phyloP scores from a whole-genome alignment of 306 rosid genomes.

The Fagus crenata region DNA sequence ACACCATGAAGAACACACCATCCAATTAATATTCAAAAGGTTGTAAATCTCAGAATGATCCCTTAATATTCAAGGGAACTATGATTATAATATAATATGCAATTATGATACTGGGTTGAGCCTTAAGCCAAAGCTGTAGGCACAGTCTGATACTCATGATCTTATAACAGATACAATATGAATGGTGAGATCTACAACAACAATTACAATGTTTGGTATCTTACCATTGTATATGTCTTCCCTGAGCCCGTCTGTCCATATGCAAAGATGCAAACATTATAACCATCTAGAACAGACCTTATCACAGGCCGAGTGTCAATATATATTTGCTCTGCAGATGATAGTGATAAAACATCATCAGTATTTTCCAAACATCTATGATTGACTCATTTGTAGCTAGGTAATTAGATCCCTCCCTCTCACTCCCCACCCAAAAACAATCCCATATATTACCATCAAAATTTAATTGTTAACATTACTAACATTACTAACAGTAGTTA shows the following conservation, averaged over 20 bases:
- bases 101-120: neutral
- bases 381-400: neutral
- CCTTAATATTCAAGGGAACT: neutral
- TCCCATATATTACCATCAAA: too few relatives aligned
- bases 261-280: conserved; percentile 90
- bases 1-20: neutral
- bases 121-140: neutral
- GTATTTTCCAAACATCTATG: conserved; percentile 19
- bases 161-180: neutral
- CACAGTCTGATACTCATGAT: too few relatives aligned
- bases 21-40: neutral
- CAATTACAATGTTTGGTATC: neutral
- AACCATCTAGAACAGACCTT: conserved; percentile 88
- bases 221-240: conserved; percentile 97
- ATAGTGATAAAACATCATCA: conserved; percentile 24
- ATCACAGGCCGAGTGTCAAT: conserved; percentile 73
- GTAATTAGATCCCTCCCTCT: too few relatives aligned
- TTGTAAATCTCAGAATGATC: neutral
- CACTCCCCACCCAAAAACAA: too few relatives aligned
- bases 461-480: too few relatives aligned
- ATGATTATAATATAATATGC: neutral
- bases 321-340: conserved; percentile 85
- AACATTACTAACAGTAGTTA: too few relatives aligned
- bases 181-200: neutral
- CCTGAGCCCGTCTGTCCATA: conserved; percentile 99